Evolutionary conservation across 148 eudicot species (phyloP).

Genomic region (Rhododendron vialii): DNA sequence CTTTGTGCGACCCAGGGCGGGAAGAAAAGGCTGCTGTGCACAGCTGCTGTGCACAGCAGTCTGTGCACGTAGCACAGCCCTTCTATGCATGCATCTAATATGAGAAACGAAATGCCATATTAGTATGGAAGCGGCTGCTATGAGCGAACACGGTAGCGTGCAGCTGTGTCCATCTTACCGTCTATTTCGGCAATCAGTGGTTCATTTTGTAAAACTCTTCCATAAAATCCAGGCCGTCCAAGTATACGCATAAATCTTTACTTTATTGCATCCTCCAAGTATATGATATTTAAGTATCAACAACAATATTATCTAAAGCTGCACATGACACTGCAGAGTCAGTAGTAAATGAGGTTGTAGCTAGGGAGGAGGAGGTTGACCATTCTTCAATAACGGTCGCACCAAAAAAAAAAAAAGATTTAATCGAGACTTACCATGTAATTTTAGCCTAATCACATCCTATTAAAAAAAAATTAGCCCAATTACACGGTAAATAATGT

Average conservation of each 20-base stretch:
- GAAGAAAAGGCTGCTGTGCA: too few species aligned
- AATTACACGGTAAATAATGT: not conserved
- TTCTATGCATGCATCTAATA: not conserved
- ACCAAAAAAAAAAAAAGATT: too few species aligned
- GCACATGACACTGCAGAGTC: slow-evolving; percentile 1
- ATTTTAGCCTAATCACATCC: not conserved
- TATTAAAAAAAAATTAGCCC: too few species aligned
- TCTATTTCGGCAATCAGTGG: too few species aligned
- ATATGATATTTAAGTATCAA: not conserved
- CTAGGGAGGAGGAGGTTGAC: slow-evolving; percentile 4
- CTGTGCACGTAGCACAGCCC: too few species aligned
- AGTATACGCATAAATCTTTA: not conserved
- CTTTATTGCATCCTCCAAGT: not conserved
- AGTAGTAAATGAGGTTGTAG: not conserved
- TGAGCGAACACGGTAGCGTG: too few species aligned
- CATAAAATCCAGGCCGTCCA: too few species aligned
- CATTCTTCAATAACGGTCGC: not conserved
- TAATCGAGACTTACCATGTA: not conserved
- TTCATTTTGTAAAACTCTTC: too few species aligned
- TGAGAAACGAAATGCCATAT: not conserved
- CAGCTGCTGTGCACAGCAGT: too few species aligned
- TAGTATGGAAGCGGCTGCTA: too few species aligned
- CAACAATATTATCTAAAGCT: not conserved
- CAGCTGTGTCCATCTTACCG: too few species aligned
- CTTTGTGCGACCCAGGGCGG: too few species aligned